Conservation (phyloP, 73 alveolate genomes). For the Stentor roeselii region DNA sequence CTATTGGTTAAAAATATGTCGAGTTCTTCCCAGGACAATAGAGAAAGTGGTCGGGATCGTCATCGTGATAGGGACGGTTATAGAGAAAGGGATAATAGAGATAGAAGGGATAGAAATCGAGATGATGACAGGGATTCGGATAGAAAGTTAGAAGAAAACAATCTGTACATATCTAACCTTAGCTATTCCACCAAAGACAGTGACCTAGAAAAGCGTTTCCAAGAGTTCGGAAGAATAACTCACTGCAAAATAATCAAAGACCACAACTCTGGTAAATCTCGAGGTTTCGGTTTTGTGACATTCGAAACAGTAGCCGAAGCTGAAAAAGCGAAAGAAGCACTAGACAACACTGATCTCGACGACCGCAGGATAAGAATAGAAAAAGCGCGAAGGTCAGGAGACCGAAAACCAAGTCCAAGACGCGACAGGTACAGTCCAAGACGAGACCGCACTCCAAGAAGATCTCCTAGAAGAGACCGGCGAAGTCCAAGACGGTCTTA, state of each 20-base stretch:
- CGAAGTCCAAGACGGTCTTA: background rate
- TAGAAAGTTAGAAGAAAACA: constrained; percentile 5
- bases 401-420: constrained; percentile 18
- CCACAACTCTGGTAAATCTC: background rate
- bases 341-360: background rate
- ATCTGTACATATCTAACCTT: constrained; percentile 7
- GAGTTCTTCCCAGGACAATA: no score
- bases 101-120: no score
- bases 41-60: no score
- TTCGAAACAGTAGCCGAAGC: constrained; percentile 17
- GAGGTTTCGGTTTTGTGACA: constrained; percentile 31
- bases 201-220: constrained; percentile 16
- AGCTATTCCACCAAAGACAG: constrained; percentile 6
- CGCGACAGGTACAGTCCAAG: background rate
- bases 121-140: background rate
- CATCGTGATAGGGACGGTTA: no score
- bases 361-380: constrained; percentile 3
- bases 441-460: background rate
- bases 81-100: no score
- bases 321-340: constrained; percentile 17
- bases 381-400: constrained; percentile 25
- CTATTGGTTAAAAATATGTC: no score
- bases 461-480: background rate
- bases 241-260: constrained; percentile 24
- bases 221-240: constrained; percentile 26